These are phyloP conservation scores for Xerocomellus chrysenteron DNA, from an alignment of 768 basidiomycete genomes.

Conservation along the genomic window DNA sequence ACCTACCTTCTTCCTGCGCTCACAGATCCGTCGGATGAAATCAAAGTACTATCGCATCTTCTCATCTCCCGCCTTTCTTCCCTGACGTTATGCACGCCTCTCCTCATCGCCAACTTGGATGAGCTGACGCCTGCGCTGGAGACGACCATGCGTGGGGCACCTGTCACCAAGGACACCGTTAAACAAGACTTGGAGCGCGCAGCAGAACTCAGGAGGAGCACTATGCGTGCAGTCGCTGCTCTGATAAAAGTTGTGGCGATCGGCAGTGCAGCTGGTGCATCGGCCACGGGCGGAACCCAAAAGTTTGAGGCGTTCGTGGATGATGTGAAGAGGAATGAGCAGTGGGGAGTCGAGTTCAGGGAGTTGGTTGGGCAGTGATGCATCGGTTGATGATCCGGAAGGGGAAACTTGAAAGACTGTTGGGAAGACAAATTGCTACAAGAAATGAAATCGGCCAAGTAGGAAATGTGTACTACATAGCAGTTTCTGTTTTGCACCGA, in stretches of 20 bases:
- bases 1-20: slow-evolving; percentile 79
- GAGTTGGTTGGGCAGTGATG: slow-evolving; percentile 29
- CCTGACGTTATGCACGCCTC: slow-evolving; percentile 45
- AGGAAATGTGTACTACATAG: not conserved
- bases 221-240: slow-evolving; percentile 83
- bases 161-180: slow-evolving; percentile 91
- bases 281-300: slow-evolving; percentile 25
- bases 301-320: slow-evolving; percentile 82
- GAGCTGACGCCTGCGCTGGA: slow-evolving; percentile 82
- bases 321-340: slow-evolving; percentile 60
- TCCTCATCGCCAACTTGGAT: slow-evolving; percentile 66
- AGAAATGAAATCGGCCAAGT: not conserved
- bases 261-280: slow-evolving; percentile 48
- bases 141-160: slow-evolving; percentile 86
- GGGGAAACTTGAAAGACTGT: not conserved
- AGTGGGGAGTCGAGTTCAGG: slow-evolving; percentile 67
- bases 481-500: too few species aligned
- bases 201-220: slow-evolving; percentile 89
- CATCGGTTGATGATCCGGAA: slow-evolving; percentile 6
- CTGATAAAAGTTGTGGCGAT: slow-evolving; percentile 69
- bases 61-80: slow-evolving; percentile 89
- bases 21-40: slow-evolving; percentile 88
- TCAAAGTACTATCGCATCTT: slow-evolving; percentile 96
- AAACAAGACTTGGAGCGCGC: slow-evolving; percentile 89
- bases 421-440: not conserved